Evolutionary conservation across 495 filamentous ascomycete species (phyloP), one percentile per base, ranked within the genome.

Genomic region (Trichoderma erinaceum): DNA sequence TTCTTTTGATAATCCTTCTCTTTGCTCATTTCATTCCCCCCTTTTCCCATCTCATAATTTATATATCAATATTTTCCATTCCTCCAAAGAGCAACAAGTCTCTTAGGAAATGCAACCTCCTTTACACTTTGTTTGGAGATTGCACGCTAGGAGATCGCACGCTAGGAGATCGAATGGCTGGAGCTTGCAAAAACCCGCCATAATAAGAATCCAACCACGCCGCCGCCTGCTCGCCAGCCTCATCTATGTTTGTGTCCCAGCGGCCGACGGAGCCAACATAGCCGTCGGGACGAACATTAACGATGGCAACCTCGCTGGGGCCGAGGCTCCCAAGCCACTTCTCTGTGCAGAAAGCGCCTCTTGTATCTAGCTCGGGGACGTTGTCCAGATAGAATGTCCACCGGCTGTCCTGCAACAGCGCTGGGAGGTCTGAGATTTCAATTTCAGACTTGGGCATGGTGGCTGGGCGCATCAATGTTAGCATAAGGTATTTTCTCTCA

Each of bases 361-460:
- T 77, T 6, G 78, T 80, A 67, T 84, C 85, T 52, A 82, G 72
- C 71, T 79, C 75, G 41, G 80, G 79, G 44, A 78, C 72, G 73
- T 88, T 77, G 69, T 91, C 89, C 0, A 88, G 77, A 73, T 92
- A 90, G 32, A 90, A 81, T 0, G 85, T 87, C 88, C 88, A 91
- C n/a, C 83, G 79, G 72, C 86, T 87, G 35, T 82, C 76, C 68
- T 84, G 81, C 58, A 90, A 72, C 15, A 84, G 68, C 0, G 74
- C 66, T 12, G 88, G 87, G 1, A 92, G 76, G 69, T 90, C 85
- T 7, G 80, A 75, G 38, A 90, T 78, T 72, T 90, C 89, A 52
- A 90, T 79, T 3, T 82, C 79, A 5, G 74, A 75, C 69, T 83
- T 84, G 35, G 80, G 70, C 75, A 86, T 87, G 16, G 80, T 81